Evolutionary conservation across 768 basidiomycete species (phyloP).

Genomic region (Coprinopsis strossmayeri): DNA sequence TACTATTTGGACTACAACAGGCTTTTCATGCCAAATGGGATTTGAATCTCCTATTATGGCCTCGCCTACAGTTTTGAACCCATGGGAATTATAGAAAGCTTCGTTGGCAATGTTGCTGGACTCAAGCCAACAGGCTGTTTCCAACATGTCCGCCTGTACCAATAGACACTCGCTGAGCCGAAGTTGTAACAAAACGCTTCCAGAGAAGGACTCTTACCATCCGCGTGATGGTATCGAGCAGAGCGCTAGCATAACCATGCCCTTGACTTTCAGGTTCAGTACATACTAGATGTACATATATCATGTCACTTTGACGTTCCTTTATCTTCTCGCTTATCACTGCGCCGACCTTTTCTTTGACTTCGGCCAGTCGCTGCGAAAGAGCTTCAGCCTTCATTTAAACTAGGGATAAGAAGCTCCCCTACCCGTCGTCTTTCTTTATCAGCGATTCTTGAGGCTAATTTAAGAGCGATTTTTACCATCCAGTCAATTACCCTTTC

Average conservation of each 20-base stretch:
- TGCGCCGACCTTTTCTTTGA: constrained; percentile 9
- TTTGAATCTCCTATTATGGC: constrained; percentile 17
- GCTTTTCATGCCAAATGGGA: constrained; percentile 18
- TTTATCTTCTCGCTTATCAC: constrained; percentile 15
- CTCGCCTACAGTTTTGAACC: constrained; percentile 17
- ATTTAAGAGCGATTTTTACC: not conserved
- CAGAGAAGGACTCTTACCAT: constrained; percentile 13
- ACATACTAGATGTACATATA: constrained; percentile 16
- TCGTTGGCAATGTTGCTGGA: constrained; percentile 19
- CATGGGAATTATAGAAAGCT: constrained; percentile 21
- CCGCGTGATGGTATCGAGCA: constrained; percentile 17
- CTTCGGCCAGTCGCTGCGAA: constrained; percentile 16
- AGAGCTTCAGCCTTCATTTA: not conserved
- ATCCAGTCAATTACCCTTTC: not conserved
- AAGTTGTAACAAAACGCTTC: not conserved
- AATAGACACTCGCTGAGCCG: not conserved
- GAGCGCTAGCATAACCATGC: constrained; percentile 18
- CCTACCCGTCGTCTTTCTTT: not conserved
- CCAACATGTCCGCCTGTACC: constrained; percentile 16
- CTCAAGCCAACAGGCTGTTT: constrained; percentile 15
- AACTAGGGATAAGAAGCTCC: not conserved
- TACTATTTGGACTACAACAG: constrained; percentile 19
- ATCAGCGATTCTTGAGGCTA: not conserved
- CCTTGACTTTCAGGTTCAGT: constrained; percentile 17
- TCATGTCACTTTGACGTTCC: constrained; percentile 16